A percentile compares a stretch with the other conserved stretches of the same genome.
These are phyloP conservation scores for Zanthoxylum bungeanum DNA, from an alignment of 345 rosid species.

Conservation along the genomic window DNA sequence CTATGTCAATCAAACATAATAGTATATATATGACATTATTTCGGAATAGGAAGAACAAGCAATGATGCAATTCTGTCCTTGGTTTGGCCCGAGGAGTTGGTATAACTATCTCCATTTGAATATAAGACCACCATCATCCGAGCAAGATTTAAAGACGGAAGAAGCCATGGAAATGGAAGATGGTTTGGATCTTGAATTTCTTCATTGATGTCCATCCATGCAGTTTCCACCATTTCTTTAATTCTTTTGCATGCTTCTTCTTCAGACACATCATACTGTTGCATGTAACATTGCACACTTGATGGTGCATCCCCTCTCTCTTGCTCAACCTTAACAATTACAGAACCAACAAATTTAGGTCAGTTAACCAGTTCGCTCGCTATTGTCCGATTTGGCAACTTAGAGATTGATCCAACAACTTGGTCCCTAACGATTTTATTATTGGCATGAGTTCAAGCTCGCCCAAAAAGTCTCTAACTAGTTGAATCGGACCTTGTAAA, in stretches of 20 bases:
- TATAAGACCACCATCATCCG: slow-evolving; percentile 2
- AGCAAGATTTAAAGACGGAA: background rate
- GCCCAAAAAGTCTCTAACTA: too few species aligned
- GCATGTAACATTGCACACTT: slow-evolving; percentile 6
- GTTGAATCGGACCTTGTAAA: too few species aligned
- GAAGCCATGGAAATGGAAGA: background rate
- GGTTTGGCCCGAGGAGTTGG: background rate
- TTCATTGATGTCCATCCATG: background rate
- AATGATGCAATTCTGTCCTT: background rate
- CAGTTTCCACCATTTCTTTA: slow-evolving; percentile 2
- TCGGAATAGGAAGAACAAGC: slow-evolving; percentile 3
- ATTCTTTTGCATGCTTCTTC: slow-evolving; percentile 2
- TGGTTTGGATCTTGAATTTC: slow-evolving; percentile 5
- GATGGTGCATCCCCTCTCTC: slow-evolving; percentile 9
- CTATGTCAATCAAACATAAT: too few species aligned
- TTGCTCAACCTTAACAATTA: background rate
- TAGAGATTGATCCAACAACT: too few species aligned
- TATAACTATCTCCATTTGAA: background rate
- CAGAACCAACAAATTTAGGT: background rate
- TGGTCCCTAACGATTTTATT: too few species aligned
- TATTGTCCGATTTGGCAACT: too few species aligned
- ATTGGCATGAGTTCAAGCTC: too few species aligned
- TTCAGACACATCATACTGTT: background rate
- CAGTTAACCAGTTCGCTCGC: too few species aligned
- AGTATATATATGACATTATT: too few species aligned